Evolutionary conservation across 129 eudicot genomes (phyloP).

Genomic region (Flaveria bidentis): DNA sequence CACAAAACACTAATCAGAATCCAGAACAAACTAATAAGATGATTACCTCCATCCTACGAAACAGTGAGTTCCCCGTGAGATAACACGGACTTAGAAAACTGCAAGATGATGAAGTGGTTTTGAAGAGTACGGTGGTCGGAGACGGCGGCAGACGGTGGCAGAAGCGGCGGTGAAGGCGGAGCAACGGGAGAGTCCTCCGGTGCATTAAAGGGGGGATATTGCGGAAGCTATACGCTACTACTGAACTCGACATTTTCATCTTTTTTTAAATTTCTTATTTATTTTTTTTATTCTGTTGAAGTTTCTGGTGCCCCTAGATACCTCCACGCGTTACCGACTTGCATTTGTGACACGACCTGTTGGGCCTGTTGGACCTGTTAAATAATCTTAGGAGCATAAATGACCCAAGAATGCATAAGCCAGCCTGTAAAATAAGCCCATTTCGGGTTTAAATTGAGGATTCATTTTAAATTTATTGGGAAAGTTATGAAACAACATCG

Average conservation of each 20-base stretch:
- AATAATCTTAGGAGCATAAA: too few species aligned
- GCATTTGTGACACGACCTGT: not conserved
- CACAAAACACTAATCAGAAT: not conserved
- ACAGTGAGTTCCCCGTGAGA: slow-evolving; percentile 61
- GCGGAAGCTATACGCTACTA: slow-evolving; percentile 65
- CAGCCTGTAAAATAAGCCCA: too few species aligned
- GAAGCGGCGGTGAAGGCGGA: slow-evolving; percentile 24
- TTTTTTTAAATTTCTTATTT: slow-evolving; percentile 6
- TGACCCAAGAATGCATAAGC: too few species aligned
- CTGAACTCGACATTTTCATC: slow-evolving; percentile 37
- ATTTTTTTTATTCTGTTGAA: slow-evolving; percentile 24
- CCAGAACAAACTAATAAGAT: not conserved
- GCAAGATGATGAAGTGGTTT: slow-evolving; percentile 21
- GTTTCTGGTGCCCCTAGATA: slow-evolving; percentile 13
- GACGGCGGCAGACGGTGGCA: slow-evolving; percentile 26
- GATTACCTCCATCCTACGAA: slow-evolving; percentile 70
- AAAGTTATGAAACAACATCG: too few species aligned
- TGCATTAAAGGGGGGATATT: slow-evolving; percentile 49
- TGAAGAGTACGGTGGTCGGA: slow-evolving; percentile 28
- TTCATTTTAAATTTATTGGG: too few species aligned
- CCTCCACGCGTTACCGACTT: slow-evolving; percentile 32
- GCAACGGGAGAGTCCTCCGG: slow-evolving; percentile 26
- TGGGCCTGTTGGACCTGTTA: not conserved
- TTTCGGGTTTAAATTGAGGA: too few species aligned
- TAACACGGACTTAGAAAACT: slow-evolving; percentile 14